Conservation (phyloP, 305 asterid species). For the Fraxinus latifolia region DNA sequence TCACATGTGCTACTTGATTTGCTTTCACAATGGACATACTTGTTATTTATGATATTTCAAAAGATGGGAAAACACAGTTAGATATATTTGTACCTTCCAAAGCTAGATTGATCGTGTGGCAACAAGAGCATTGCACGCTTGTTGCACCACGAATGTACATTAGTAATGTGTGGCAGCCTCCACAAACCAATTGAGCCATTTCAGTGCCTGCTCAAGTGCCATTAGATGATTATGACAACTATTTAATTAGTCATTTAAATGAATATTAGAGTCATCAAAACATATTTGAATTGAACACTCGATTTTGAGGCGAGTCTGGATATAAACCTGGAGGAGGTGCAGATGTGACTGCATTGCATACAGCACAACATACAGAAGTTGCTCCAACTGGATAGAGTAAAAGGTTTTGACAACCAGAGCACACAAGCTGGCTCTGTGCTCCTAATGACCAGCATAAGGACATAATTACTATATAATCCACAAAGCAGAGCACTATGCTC, state of each 20-base stretch:
- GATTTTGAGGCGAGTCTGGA: not conserved
- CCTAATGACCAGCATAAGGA: slow-evolving; percentile 26
- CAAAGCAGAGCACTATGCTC: not conserved
- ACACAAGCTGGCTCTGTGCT: slow-evolving; percentile 54
- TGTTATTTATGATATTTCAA: slow-evolving; percentile 1
- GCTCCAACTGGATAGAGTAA: slow-evolving; percentile 55
- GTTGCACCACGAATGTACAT: slow-evolving; percentile 57
- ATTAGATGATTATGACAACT: not conserved
- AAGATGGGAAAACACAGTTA: not conserved
- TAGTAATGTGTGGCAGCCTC: slow-evolving; percentile 57
- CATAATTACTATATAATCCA: not conserved
- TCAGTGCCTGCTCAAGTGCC: slow-evolving; percentile 36
- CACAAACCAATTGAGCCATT: slow-evolving; percentile 60
- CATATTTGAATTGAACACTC: not conserved
- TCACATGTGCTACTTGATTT: slow-evolving; percentile 58
- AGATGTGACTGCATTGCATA: slow-evolving; percentile 53
- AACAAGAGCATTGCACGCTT: slow-evolving; percentile 58
- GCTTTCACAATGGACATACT: slow-evolving; percentile 29
- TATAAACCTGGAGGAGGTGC: slow-evolving; percentile 49
- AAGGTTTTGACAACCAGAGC: slow-evolving; percentile 57
- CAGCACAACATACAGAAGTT: slow-evolving; percentile 54
- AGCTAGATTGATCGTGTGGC: slow-evolving; percentile 55
- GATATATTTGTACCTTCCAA: slow-evolving; percentile 38
- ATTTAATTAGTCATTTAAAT: not conserved
- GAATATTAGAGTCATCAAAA: not conserved